Evolutionary conservation across 1,139 yeast genomes (phyloP), one percentile per base, ranked within the genome.

Genomic region (Petasospora fabianii): DNA sequence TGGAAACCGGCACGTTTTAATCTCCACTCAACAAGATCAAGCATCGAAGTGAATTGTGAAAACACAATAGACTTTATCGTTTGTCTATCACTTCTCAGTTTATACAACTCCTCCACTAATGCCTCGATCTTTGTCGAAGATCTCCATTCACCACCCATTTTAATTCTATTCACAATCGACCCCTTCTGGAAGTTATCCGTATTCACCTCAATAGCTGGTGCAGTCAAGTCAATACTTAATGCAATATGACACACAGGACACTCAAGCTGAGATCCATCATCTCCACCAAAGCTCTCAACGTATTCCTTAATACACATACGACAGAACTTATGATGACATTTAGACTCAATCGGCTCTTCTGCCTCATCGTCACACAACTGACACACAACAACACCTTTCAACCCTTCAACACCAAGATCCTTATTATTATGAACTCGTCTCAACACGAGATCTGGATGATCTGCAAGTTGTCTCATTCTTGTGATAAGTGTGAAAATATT

Each of bases 161-260:
- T 84, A 54, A 92, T 84, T 46, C 97, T 71, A 56, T 88, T 90
- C 27, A 92, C 86, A 58, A 92, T 92, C 15, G 95, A 84, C 8
- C 87, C 86, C 53, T 86, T 85, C 47, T 80, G 73, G 47, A 80
- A 78, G 19, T 72, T 65, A 5, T 65, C 69, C 41, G 73, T 78
- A 46, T 81, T 90, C 27, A 84, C 82, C 52, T 85, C 95, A 7
- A 92, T 58, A 0, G 97, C 81, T 0, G 97, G 92, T 38, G 87
- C 96, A 36, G 85, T 80, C 42, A 92, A 66, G 56, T 92, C 98
- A 39, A 92, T 92, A 33, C 95, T 83, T 42, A 92, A 68, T 0
- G 92, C 88, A 47, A 92, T 86, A 56, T 90, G 98, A 57, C 99
- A 92, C 7, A 92, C 96, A 0, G 99, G 99, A 56, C 99, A 92